Evolutionary conservation across 2,329 filamentous ascomycete species (phyloP).

Genomic region (Colletotrichum chlorophyti): DNA sequence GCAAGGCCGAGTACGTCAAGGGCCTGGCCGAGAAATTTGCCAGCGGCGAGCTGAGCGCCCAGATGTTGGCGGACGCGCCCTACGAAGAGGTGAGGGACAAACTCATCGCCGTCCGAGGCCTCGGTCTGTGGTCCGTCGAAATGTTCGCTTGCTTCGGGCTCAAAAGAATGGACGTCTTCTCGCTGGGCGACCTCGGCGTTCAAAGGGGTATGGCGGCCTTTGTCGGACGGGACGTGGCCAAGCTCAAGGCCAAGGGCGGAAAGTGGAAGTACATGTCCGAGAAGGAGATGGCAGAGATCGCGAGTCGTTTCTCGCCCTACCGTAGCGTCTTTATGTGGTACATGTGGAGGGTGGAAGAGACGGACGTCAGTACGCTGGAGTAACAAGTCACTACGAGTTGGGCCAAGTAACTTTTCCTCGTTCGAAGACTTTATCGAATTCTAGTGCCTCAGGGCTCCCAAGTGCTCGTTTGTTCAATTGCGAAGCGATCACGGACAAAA

Average conservation of each 20-base stretch:
- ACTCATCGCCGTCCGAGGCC: slow-evolving; percentile 83
- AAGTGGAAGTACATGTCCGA: slow-evolving; percentile 99
- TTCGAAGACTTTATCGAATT: not conserved
- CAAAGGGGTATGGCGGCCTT: slow-evolving; percentile 94
- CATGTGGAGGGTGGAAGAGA: slow-evolving; percentile 89
- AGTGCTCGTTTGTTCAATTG: not conserved
- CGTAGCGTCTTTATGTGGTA: slow-evolving; percentile 98
- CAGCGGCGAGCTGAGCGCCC: slow-evolving; percentile 75
- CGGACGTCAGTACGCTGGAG: slow-evolving; percentile 72
- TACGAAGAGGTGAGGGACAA: slow-evolving; percentile 87
- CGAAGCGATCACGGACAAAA: not conserved
- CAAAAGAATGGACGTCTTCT: slow-evolving; percentile 94
- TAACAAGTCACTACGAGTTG: too few relatives aligned
- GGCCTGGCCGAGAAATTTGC: slow-evolving; percentile 85
- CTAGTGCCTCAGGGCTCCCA: not conserved
- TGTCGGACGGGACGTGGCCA: slow-evolving; percentile 80
- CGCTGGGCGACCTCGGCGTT: slow-evolving; percentile 88
- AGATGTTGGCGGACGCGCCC: slow-evolving; percentile 76
- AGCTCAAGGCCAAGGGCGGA: slow-evolving; percentile 76
- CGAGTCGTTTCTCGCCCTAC: slow-evolving; percentile 84
- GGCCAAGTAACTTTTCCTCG: not conserved
- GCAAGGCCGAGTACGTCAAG: slow-evolving; percentile 94
- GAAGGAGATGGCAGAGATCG: slow-evolving; percentile 85
- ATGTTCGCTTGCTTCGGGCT: slow-evolving; percentile 99
- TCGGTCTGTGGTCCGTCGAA: slow-evolving; percentile 92